These are phyloP conservation scores for Neonectria magnoliae DNA, from an alignment of 2,329 filamentous ascomycete genomes.

Conservation along the genomic window DNA sequence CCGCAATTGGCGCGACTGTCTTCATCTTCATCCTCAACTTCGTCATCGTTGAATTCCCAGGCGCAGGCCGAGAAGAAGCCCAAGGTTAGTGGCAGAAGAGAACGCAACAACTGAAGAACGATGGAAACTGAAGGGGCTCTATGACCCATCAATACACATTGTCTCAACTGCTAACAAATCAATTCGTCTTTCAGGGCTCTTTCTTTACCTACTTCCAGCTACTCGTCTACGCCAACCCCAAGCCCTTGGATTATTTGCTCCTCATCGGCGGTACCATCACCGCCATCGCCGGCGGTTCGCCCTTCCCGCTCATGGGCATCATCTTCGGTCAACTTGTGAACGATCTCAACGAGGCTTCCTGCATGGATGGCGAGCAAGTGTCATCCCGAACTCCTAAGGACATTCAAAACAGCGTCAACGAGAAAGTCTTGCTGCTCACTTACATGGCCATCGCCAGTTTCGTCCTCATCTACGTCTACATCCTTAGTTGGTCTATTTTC, in stretches of 20 bases:
- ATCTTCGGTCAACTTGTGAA: slow-evolving; percentile 72
- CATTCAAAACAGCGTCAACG: slow-evolving; percentile 58
- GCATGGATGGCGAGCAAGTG: slow-evolving; percentile 47
- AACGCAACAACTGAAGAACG: not conserved
- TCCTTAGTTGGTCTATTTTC: slow-evolving; percentile 71
- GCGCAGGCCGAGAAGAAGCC: slow-evolving; percentile 1
- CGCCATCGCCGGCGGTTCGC: slow-evolving; percentile 68
- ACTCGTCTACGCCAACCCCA: slow-evolving; percentile 57
- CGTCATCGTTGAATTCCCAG: not conserved
- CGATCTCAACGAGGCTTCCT: slow-evolving; percentile 67
- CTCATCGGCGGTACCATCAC: slow-evolving; percentile 53
- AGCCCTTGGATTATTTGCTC: slow-evolving; percentile 54
- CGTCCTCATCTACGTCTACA: slow-evolving; percentile 70
- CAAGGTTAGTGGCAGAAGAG: slow-evolving; percentile 8
- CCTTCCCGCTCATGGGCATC: slow-evolving; percentile 71
- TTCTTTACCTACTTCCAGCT: slow-evolving; percentile 56
- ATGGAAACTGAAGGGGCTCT: not conserved
- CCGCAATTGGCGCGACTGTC: not conserved
- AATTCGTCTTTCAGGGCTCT: slow-evolving; percentile 22
- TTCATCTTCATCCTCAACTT: not conserved
- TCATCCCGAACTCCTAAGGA: slow-evolving; percentile 37
- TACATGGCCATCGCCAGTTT: slow-evolving; percentile 73
- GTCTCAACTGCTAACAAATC: slow-evolving; percentile 8
- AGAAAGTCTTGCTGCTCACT: slow-evolving; percentile 69
- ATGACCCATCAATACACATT: not conserved